Evolutionary conservation across 371 early-diverging fungal genomes (phyloP).

Genomic region (Syncephalastrum racemosum): DNA sequence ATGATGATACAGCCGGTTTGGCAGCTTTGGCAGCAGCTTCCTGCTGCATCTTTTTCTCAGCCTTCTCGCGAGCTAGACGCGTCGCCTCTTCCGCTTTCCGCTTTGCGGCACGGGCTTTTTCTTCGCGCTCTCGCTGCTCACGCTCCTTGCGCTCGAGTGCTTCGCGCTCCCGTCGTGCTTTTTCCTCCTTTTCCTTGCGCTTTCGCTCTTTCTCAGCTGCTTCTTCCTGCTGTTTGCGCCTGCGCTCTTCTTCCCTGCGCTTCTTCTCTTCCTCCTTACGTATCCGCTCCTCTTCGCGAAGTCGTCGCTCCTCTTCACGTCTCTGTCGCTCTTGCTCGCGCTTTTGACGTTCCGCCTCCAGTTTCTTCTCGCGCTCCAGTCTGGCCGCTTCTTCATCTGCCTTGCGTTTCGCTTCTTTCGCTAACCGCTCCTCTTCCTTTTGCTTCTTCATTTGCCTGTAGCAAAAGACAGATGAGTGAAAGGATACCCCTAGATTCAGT

Average conservation of each 20-base stretch:
- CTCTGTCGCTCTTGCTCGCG: slow-evolving; percentile 50
- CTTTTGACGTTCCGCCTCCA: slow-evolving; percentile 44
- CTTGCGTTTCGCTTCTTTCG: slow-evolving; percentile 28
- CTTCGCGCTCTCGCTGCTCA: slow-evolving; percentile 26
- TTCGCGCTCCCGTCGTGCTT: slow-evolving; percentile 41
- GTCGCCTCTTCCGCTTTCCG: slow-evolving; percentile 11
- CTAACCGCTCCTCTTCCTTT: slow-evolving; percentile 31
- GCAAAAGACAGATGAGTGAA: neutral
- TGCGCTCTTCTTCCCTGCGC: slow-evolving; percentile 50
- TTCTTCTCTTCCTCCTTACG: slow-evolving; percentile 58
- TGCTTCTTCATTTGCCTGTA: slow-evolving; percentile 25
- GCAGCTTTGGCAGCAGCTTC: neutral
- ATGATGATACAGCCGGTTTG: too few relatives aligned
- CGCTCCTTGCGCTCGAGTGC: slow-evolving; percentile 40
- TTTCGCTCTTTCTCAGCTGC: slow-evolving; percentile 23
- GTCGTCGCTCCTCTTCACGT: slow-evolving; percentile 51
- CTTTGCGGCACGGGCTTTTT: slow-evolving; percentile 1
- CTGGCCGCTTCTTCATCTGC: slow-evolving; percentile 28
- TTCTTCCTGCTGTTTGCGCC: slow-evolving; percentile 57
- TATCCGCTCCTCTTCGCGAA: slow-evolving; percentile 54
- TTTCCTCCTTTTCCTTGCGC: slow-evolving; percentile 59
- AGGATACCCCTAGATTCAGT: neutral
- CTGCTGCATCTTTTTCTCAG: slow-evolving; percentile 5
- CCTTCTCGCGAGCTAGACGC: neutral
- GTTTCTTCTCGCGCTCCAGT: slow-evolving; percentile 25